A percentile compares a stretch with the other conserved stretches of the same genome.
Evolutionary conservation across 768 basidiomycete species (phyloP).

Genomic region (Mycena amicta): DNA sequence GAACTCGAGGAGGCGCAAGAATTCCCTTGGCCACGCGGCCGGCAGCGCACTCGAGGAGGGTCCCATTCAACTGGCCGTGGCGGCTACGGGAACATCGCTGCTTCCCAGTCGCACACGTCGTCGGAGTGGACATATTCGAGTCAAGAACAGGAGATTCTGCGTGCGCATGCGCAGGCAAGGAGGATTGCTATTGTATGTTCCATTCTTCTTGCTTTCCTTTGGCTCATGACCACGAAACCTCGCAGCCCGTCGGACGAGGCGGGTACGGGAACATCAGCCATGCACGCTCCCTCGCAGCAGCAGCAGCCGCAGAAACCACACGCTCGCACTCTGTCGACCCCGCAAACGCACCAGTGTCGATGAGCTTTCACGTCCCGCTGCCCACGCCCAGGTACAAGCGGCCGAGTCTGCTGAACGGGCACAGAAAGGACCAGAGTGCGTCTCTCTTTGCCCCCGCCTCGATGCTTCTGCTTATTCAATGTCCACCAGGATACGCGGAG

Average conservation of each 20-base stretch:
- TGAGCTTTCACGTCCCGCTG: constrained; percentile 11
- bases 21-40: constrained; percentile 16
- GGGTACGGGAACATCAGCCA: constrained; percentile 19
- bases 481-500: neutral
- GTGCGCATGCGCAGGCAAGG: constrained; percentile 11
- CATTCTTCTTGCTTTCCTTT: neutral
- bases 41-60: constrained; percentile 10
- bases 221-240: neutral
- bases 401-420: neutral
- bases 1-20: neutral
- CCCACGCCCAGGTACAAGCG: constrained; percentile 3
- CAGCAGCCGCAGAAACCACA: neutral
- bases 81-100: constrained; percentile 16
- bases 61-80: constrained; percentile 15
- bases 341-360: constrained; percentile 9
- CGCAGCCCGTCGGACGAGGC: constrained; percentile 16
- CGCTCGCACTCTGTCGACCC: constrained; percentile 19
- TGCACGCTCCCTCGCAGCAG: constrained; percentile 8
- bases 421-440: constrained; percentile 7
- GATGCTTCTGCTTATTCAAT: neutral
- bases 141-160: constrained; percentile 18
- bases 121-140: constrained; percentile 20
- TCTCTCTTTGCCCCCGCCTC: neutral
- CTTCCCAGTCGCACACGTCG: constrained; percentile 29
- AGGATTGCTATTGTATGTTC: constrained; percentile 13